phyloP scores from a whole-genome alignment of 345 rosid genomes.

The Corchorus olitorius region DNA sequence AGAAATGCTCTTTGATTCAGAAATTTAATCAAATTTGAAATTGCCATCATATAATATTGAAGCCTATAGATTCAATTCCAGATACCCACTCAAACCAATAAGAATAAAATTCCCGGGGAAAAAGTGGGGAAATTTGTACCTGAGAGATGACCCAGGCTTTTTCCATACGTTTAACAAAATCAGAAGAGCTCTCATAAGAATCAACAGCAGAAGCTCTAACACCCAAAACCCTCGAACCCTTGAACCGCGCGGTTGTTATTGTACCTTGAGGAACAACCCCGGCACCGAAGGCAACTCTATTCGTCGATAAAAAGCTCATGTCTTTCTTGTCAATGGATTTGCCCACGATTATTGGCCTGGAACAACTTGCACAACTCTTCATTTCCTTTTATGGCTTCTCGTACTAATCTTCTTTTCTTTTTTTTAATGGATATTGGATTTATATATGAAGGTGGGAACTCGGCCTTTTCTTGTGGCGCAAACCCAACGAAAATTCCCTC shows the following conservation, averaged over 20 bases:
- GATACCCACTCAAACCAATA: not conserved
- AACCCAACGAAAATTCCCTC: slow-evolving; percentile 3
- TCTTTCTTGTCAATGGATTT: slow-evolving; percentile 23
- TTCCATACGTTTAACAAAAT: slow-evolving; percentile 81
- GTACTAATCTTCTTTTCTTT: too few species aligned
- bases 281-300: slow-evolving; percentile 20
- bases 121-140: slow-evolving; percentile 33
- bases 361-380: slow-evolving; percentile 37
- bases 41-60: not conserved
- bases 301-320: slow-evolving; percentile 22
- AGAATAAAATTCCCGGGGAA: not conserved
- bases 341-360: slow-evolving; percentile 27
- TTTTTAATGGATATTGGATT: too few species aligned
- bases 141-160: slow-evolving; percentile 90
- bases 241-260: not conserved
- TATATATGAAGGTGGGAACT: not conserved
- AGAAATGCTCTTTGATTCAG: not conserved
- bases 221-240: slow-evolving; percentile 22
- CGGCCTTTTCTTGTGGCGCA: not conserved
- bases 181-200: slow-evolving; percentile 69
- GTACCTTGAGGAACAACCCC: slow-evolving; percentile 25
- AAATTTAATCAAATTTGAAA: not conserved
- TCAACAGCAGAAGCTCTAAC: slow-evolving; percentile 70
- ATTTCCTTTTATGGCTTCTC: slow-evolving; percentile 9
- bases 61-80: not conserved